Evolutionary conservation across 192 early-diverging fungal species (phyloP), one percentile per base, ranked within the genome.

Genomic region (Spizellomyces sp.): DNA sequence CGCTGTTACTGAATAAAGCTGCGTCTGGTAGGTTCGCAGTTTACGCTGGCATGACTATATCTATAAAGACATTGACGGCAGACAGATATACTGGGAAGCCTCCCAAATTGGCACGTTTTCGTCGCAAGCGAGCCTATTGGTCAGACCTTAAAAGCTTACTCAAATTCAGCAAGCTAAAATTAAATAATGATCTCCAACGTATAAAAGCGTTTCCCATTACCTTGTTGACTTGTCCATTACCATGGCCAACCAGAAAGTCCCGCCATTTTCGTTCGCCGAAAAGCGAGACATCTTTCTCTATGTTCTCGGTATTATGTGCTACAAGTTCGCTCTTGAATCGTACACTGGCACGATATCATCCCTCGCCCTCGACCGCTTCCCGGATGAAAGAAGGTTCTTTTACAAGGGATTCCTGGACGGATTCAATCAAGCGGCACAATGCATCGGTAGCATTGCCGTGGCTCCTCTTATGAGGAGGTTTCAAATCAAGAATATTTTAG

Each of bases 251-350:
- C 4, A 19, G 36, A 41, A 17, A 58, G 15, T 69, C 43, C 61
- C 47, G 5, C 45, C 58, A 21, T 77, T 77, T 55, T 45, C 64
- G 63, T 36, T 15, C 48, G 22, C 45, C 0, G 85, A 86, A 67
- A 69, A 67, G 12, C 56, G 74, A 10, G 85, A 87, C 66, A 52
- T 87, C 47, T 47, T 78, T 55, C 66, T 87, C 54, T 87, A 86
- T 65, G 79, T 87, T 75, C 17, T 64, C n/a, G 85, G 85, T 19
- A 87, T 87, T 70, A 87, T 87, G 85, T 55, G 69, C 63, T 86
- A 83, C 74, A 85, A 85, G 74, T 87, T 87, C 64, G 84, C 74
- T 41, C 67, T 82, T 44, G 85, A 85, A 60, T 74, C 78, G 19
- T 75, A 72, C 64, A 81, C 69, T 64, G 70, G 69, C 21, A 81